Evolutionary conservation across 225 moss, liverwort and hornwort genomes (phyloP).

Genomic region (Bryoerythrophyllum caledonicum): DNA sequence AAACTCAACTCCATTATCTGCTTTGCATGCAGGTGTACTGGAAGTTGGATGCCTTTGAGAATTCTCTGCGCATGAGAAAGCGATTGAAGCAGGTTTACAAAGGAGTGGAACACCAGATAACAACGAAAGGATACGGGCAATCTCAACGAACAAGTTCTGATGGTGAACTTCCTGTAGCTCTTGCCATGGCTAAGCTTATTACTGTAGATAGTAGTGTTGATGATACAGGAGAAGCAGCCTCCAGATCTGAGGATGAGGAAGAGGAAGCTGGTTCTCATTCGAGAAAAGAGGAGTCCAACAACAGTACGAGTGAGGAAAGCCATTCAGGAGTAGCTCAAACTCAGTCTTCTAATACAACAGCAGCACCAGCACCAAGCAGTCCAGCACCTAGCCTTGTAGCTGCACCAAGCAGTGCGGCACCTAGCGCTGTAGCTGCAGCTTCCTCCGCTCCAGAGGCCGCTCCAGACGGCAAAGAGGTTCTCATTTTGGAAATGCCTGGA

Average conservation of each 20-base stretch:
- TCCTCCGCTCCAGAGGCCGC: slow-evolving; percentile 59
- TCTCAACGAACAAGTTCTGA: slow-evolving; percentile 38
- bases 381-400: slow-evolving; percentile 31
- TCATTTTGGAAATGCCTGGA: slow-evolving; percentile 80
- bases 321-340: slow-evolving; percentile 25
- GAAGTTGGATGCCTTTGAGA: slow-evolving; percentile 87
- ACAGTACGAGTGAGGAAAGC: slow-evolving; percentile 25
- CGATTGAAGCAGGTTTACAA: slow-evolving; percentile 94
- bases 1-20: slow-evolving; percentile 17
- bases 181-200: slow-evolving; percentile 74
- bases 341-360: slow-evolving; percentile 35
- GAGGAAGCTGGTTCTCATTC: slow-evolving; percentile 44
- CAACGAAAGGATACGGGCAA: slow-evolving; percentile 48
- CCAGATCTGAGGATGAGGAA: slow-evolving; percentile 55
- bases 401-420: slow-evolving; percentile 16
- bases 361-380: slow-evolving; percentile 22
- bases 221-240: slow-evolving; percentile 56
- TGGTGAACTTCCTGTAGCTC: slow-evolving; percentile 59
- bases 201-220: slow-evolving; percentile 60
- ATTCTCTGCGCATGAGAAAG: slow-evolving; percentile 93
- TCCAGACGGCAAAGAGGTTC: slow-evolving; percentile 76
- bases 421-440: slow-evolving; percentile 43
- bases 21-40: slow-evolving; percentile 72
- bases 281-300: slow-evolving; percentile 34
- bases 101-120: slow-evolving; percentile 60